Evolutionary conservation across 2,329 filamentous ascomycete genomes (phyloP).

Genomic region (Catunica adiposa): DNA sequence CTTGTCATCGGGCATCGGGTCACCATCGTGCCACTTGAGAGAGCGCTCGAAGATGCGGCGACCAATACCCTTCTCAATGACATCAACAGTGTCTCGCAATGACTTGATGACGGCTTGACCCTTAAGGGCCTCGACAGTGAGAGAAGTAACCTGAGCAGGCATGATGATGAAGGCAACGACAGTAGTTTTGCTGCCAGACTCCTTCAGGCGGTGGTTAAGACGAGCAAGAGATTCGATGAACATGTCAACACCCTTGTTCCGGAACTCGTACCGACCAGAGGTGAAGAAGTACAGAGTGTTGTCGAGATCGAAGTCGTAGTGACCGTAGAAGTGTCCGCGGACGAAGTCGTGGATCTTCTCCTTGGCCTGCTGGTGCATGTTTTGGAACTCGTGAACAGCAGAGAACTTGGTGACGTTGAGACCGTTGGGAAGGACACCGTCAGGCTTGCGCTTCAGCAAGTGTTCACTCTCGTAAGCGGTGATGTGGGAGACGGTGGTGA

Average conservation of each 20-base stretch:
- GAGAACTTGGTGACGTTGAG: conserved; percentile 98
- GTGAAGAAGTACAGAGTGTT: conserved; percentile 98
- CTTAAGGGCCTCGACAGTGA: conserved; percentile 90
- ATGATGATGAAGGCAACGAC: conserved; percentile 98
- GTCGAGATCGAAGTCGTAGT: conserved; percentile 91
- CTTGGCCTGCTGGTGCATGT: conserved; percentile 89
- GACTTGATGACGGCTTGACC: conserved; percentile 97
- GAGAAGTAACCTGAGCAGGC: conserved; percentile 87
- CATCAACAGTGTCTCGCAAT: conserved; percentile 76
- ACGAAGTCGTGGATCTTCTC: conserved; percentile 98
- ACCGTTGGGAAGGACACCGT: conserved; percentile 89
- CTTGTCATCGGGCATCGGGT: conserved; percentile 87
- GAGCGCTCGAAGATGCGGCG: conserved; percentile 90
- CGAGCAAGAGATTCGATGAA: conserved; percentile 94
- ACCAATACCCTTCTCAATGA: conserved; percentile 84
- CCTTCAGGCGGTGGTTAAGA: conserved; percentile 84
- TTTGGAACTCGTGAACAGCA: conserved; percentile 97
- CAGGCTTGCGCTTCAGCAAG: conserved; percentile 89
- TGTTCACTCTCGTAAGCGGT: conserved; percentile 98
- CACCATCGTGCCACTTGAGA: conserved; percentile 87
- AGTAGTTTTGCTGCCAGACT: conserved; percentile 70
- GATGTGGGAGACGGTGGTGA: conserved; percentile 97
- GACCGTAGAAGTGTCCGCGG: conserved; percentile 92
- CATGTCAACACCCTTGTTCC: conserved; percentile 99
- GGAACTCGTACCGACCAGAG: conserved; percentile 88